These are phyloP conservation scores for Pestalotiopsis sp. DNA, from an alignment of 2,329 filamentous ascomycete genomes.

Conservation along the genomic window DNA sequence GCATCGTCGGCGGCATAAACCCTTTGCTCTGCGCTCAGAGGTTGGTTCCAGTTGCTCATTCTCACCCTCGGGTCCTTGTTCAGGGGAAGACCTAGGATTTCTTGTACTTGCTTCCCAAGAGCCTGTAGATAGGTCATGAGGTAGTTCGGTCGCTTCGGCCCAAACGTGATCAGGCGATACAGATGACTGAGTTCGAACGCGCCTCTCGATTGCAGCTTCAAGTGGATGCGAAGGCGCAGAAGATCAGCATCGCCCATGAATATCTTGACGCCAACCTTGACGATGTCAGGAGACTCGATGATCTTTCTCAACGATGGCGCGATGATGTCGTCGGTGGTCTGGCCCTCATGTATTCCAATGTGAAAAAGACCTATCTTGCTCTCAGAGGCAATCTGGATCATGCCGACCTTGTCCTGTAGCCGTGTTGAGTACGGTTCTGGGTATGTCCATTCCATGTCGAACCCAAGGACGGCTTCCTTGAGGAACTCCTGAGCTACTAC, in stretches of 20 bases:
- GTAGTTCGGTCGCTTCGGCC: neutral
- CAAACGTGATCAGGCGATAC: slow-evolving; percentile 17
- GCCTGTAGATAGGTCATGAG: slow-evolving; percentile 18
- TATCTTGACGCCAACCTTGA: slow-evolving; percentile 25
- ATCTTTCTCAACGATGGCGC: slow-evolving; percentile 24
- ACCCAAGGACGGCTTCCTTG: slow-evolving; percentile 23
- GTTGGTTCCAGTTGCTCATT: slow-evolving; percentile 23
- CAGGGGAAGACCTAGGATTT: slow-evolving; percentile 24
- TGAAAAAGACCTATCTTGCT: slow-evolving; percentile 25
- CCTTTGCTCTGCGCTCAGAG: slow-evolving; percentile 16
- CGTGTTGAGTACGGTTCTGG: neutral
- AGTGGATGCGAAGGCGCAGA: slow-evolving; percentile 16
- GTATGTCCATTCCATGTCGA: slow-evolving; percentile 29
- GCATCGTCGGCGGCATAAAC: slow-evolving; percentile 25
- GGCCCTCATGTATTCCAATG: slow-evolving; percentile 23
- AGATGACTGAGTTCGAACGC: slow-evolving; percentile 28
- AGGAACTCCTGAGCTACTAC: slow-evolving; percentile 20
- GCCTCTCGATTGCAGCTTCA: slow-evolving; percentile 21
- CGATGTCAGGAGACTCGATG: slow-evolving; percentile 22
- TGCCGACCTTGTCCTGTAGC: slow-evolving; percentile 22
- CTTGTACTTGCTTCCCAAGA: slow-evolving; percentile 19
- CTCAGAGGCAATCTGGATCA: slow-evolving; percentile 27
- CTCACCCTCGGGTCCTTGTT: slow-evolving; percentile 19
- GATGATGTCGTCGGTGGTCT: slow-evolving; percentile 23
- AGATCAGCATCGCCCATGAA: slow-evolving; percentile 19